phyloP scores from a whole-genome alignment of 2,329 filamentous ascomycete species.

The Colletotrichum simmondsii region DNA sequence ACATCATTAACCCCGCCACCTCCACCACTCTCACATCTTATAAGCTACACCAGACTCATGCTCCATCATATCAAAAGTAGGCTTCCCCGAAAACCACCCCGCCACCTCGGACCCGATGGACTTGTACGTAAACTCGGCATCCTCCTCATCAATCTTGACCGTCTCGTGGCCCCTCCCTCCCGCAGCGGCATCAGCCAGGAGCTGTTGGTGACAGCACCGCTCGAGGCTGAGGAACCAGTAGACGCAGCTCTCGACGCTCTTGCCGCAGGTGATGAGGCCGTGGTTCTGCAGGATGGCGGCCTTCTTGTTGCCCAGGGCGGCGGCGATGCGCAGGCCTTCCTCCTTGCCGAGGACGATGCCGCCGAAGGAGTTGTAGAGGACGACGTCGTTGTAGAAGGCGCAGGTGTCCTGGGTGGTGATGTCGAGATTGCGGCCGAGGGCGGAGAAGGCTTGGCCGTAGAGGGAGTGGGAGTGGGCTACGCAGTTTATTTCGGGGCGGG shows the following conservation, averaged over 20 bases:
- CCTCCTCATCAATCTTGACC: slow-evolving; percentile 74
- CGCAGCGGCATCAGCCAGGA: slow-evolving; percentile 69
- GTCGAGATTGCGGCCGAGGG: slow-evolving; percentile 69
- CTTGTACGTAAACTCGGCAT: slow-evolving; percentile 75
- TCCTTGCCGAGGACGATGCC: slow-evolving; percentile 64
- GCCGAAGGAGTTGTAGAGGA: slow-evolving; percentile 58
- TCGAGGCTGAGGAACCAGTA: slow-evolving; percentile 66
- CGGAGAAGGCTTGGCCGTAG: slow-evolving; percentile 68
- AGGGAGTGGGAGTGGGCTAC: slow-evolving; percentile 66
- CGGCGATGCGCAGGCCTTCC: slow-evolving; percentile 61
- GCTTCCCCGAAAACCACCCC: slow-evolving; percentile 79
- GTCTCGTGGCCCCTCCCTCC: slow-evolving; percentile 71
- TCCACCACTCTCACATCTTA: slow-evolving; percentile 4
- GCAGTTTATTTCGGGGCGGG: slow-evolving; percentile 64
- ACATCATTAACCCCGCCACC: not conserved
- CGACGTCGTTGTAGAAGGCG: slow-evolving; percentile 65
- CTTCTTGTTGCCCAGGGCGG: slow-evolving; percentile 58
- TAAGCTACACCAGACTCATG: slow-evolving; percentile 24
- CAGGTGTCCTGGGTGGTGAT: slow-evolving; percentile 74
- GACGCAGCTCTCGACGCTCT: slow-evolving; percentile 60
- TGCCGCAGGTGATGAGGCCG: slow-evolving; percentile 62
- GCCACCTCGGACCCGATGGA: slow-evolving; percentile 69
- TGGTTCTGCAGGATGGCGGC: slow-evolving; percentile 66
- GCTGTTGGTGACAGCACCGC: slow-evolving; percentile 58
- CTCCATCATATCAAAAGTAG: slow-evolving; percentile 71